Evolutionary conservation across 2,329 filamentous ascomycete species (phyloP).

Genomic region (Exophiala spinifera): DNA sequence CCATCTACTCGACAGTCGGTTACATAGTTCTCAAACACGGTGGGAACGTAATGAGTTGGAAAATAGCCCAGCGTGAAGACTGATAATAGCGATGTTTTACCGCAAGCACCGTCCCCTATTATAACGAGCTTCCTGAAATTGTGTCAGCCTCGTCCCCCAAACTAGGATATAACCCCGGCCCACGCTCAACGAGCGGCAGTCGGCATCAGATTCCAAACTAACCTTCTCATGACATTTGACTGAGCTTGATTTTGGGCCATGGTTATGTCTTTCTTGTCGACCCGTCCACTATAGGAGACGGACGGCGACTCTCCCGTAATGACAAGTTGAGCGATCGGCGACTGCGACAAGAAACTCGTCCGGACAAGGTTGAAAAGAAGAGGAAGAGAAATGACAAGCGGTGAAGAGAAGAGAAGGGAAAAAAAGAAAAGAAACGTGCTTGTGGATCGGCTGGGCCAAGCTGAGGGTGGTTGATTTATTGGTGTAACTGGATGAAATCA

Average conservation of each 20-base stretch:
- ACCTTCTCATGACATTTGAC: slow-evolving; percentile 63
- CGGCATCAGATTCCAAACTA: neutral
- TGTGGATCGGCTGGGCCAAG: slow-evolving; percentile 13
- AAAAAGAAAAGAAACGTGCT: neutral
- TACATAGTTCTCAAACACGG: slow-evolving; percentile 99
- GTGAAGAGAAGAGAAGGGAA: slow-evolving; percentile 13
- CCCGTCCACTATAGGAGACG: slow-evolving; percentile 25
- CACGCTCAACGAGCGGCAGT: neutral
- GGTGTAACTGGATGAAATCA: slow-evolving; percentile 19
- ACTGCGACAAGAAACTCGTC: too few species aligned
- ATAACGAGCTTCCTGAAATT: slow-evolving; percentile 82
- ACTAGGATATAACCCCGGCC: neutral
- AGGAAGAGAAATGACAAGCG: slow-evolving; percentile 8
- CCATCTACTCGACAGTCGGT: slow-evolving; percentile 98
- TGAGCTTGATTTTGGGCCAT: slow-evolving; percentile 46
- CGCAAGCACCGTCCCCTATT: slow-evolving; percentile 94
- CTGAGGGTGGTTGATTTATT: slow-evolving; percentile 13
- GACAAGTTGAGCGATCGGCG: slow-evolving; percentile 36
- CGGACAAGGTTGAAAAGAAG: slow-evolving; percentile 9
- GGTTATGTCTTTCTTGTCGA: slow-evolving; percentile 15
- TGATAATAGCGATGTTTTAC: slow-evolving; percentile 94
- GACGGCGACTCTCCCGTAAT: slow-evolving; percentile 33
- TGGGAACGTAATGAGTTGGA: slow-evolving; percentile 82
- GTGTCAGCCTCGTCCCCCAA: slow-evolving; percentile 1
- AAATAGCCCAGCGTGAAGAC: slow-evolving; percentile 98